These are phyloP conservation scores for Didymella pinodella DNA, from an alignment of 2,329 filamentous ascomycete genomes.

Conservation along the genomic window DNA sequence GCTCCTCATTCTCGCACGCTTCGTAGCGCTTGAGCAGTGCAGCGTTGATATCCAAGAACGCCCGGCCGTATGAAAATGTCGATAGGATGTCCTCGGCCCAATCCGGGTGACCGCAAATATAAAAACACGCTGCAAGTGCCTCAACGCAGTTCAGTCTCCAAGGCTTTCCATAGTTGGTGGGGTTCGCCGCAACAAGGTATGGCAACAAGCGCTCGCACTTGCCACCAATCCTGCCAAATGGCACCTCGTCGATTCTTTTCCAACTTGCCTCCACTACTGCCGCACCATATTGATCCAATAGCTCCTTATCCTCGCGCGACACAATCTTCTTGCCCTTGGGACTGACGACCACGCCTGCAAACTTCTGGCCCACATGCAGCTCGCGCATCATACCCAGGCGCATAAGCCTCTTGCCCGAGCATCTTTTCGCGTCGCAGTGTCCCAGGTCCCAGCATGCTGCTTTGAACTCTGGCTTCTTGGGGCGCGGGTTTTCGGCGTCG, in stretches of 20 bases:
- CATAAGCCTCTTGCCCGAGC: constrained; percentile 95
- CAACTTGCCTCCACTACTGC: constrained; percentile 98
- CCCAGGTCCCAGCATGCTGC: constrained; percentile 98
- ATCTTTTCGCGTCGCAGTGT: constrained; percentile 96
- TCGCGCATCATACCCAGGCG: constrained; percentile 92
- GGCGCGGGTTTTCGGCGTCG: constrained; percentile 38
- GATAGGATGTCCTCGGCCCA: constrained; percentile 87
- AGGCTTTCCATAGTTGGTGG: constrained; percentile 95
- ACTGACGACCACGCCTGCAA: constrained; percentile 90
- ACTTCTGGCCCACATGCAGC: constrained; percentile 88
- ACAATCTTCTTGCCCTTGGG: constrained; percentile 89
- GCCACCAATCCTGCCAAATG: constrained; percentile 89
- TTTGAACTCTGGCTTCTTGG: constrained; percentile 72
- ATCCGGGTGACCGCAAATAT: constrained; percentile 87
- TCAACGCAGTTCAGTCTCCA: constrained; percentile 97
- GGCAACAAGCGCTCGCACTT: constrained; percentile 85
- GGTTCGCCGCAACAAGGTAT: constrained; percentile 95
- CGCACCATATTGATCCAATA: constrained; percentile 87
- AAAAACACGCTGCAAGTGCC: constrained; percentile 89
- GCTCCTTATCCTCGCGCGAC: constrained; percentile 80
- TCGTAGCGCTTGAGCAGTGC: constrained; percentile 84
- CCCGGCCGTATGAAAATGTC: constrained; percentile 86
- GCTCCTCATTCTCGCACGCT: constrained; percentile 80
- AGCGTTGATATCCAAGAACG: constrained; percentile 90
- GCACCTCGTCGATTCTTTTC: constrained; percentile 90